Base-by-base conservation (phyloP, 176 grass and related monocot species). In the Stipa capillata region DNA sequence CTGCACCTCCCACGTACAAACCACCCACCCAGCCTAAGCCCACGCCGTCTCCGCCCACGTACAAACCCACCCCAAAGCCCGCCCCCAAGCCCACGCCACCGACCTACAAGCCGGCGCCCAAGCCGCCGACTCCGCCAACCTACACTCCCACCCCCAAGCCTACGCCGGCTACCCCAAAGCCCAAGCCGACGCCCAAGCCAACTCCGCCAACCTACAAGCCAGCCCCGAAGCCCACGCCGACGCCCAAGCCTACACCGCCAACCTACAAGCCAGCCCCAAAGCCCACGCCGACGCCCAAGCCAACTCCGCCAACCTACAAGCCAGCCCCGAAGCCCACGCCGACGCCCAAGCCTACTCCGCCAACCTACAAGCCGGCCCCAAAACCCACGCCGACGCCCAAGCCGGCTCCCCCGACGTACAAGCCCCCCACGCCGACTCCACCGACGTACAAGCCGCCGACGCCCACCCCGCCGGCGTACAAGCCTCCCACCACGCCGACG, bases 21-120 rank as follows among this genome's bases (percentile, higher is more conserved):
- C 27, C 61, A n/a, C n/a, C n/a, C 79, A 1, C 68, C 79, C 13
- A 9, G 41, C 1, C 67, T 67, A 0, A 82, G 32, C 32, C 80
- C n/a, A n/a, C 80, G n/a, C 91, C 91, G 65, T 79, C 88, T 44
- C 72, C 77, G 2, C 49, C 68, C 1, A 49, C 84, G 0, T 72
- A 86, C 25, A 50, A 56, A n/a, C n/a, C n/a, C n/a, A n/a, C n/a
- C 0, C 56, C 57, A n/a, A n/a, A 60, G 8, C 62, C 49, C 0
- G 27, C 35, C 0, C 39, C 60, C 0, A 82, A 64, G 20, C 29
- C 9, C 15, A 58, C 40, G 1, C 69, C 84, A 0, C 83, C 83
- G 1, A 42, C 39, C 0, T 85, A 79, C 73, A 85, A 13, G 13
- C 82, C 73, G 1, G 25, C 53, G 0, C 71, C 70, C 7, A 16